Evolutionary conservation across 176 grass and related monocot genomes (phyloP), one percentile per base, ranked within the genome.

Genomic region (Eleusine indica): DNA sequence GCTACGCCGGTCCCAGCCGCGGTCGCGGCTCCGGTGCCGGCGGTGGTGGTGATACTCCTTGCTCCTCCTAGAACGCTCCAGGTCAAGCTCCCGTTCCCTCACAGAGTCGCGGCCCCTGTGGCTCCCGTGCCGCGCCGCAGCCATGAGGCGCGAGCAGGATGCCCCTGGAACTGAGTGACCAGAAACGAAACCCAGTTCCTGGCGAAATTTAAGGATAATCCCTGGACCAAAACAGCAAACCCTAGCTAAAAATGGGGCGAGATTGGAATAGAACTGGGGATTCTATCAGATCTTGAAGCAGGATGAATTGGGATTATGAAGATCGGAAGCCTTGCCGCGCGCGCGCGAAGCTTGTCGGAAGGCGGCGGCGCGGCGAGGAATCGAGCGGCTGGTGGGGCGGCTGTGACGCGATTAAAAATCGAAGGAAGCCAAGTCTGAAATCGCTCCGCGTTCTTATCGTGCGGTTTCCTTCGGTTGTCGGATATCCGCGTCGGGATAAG

Each of bases 41-140:
- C 54, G 74, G 60, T 30, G 71, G 70, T 37, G 73, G 6, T 61
- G 53, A 35, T 81, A 9, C 18, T 89, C 91, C 80, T 81, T 87
- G 74, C 75, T 78, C 37, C 91, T 87, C 37, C 84, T 89, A 54
- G 84, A 89, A 42, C 37, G 80, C 30, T 77, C 84, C 17, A 54
- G 18, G 64, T 84, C 80, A 66, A 18, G 15, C 51, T 84, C 87
- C 71, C 80, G 80, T 71, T 80, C 77, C 91, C 81, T 87, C 75
- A 53, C 67, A 25, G 64, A 47, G 25, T 84, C 87, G 66, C 46
- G 56, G 47, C 85, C 52, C 72, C 75, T 57, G n/a, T 81, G 61
- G 7, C 76, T 87, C 7, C 48, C 87, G 70, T 89, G 84, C 17
- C 80, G 80, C 30, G 76, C 80, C 18, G 84, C 71, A 0, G 84